phyloP scores from a whole-genome alignment of 2,329 filamentous ascomycete species.

The Fusarium albosuccineum region DNA sequence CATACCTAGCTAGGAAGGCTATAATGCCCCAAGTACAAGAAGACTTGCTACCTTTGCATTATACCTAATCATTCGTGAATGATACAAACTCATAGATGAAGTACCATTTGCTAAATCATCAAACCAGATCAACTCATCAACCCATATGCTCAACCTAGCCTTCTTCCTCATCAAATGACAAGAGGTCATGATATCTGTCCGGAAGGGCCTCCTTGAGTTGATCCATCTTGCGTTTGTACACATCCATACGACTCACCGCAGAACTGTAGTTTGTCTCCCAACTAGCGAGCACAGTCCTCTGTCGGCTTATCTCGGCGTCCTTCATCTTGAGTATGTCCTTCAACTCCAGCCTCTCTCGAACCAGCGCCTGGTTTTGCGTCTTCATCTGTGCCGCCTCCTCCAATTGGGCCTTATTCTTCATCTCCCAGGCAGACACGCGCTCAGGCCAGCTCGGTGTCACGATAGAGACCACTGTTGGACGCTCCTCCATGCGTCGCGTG shows the following conservation, averaged over 20 bases:
- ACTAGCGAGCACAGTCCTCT: conserved; percentile 24
- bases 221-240: conserved; percentile 32
- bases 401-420: conserved; percentile 40
- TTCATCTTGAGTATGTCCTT: conserved; percentile 34
- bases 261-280: too few relatives aligned
- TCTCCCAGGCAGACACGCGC: conserved; percentile 51
- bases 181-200: conserved; percentile 10
- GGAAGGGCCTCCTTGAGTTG: conserved; percentile 31
- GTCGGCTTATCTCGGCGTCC: conserved; percentile 37
- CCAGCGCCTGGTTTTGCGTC: conserved; percentile 31
- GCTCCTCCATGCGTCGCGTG: conserved; percentile 60
- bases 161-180: not conserved
- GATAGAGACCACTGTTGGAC: conserved; percentile 55
- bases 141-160: not conserved
- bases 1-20: too few relatives aligned
- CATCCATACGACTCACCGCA: too few relatives aligned
- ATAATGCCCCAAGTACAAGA: too few relatives aligned
- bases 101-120: too few relatives aligned
- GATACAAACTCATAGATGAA: too few relatives aligned
- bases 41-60: too few relatives aligned
- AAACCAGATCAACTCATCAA: too few relatives aligned
- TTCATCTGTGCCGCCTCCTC: conserved; percentile 38
- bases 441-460: conserved; percentile 48
- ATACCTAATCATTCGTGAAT: too few relatives aligned
- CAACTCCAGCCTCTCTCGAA: conserved; percentile 41